Percentiles rank a stretch among this genome's conserved stretches.
Conservation (phyloP, 2,329 filamentous ascomycete genomes). For the Fusarium cicatricum region DNA sequence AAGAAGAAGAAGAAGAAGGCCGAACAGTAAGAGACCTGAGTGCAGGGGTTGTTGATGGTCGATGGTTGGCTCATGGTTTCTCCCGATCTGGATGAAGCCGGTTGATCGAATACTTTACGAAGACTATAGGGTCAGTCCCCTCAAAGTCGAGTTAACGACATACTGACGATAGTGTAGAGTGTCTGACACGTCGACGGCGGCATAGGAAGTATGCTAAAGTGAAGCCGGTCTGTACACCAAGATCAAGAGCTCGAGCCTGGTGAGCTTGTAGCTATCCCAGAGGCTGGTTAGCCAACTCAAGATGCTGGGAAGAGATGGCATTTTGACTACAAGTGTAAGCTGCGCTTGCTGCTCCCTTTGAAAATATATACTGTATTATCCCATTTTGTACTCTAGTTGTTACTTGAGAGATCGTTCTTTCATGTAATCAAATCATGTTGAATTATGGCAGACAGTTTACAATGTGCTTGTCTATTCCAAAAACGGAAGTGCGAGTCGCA, state of each 20-base stretch:
- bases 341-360: no score
- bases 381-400: not conserved
- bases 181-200: slow-evolving; percentile 11
- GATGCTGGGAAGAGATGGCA: slow-evolving; percentile 7
- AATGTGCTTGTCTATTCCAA: not conserved
- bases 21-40: slow-evolving; percentile 1
- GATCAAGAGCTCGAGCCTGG: not conserved
- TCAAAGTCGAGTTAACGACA: not conserved
- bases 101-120: no score
- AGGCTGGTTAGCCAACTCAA: not conserved
- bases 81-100: no score
- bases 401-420: not conserved
- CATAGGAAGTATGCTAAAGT: slow-evolving; percentile 13
- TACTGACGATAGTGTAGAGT: slow-evolving; percentile 10
- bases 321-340: slow-evolving; percentile 9
- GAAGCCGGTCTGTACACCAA: not conserved
- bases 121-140: no score
- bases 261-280: not conserved
- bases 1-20: slow-evolving; percentile 8
- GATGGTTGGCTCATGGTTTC: not conserved
- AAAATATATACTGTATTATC: not conserved
- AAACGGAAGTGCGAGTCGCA: slow-evolving; percentile 3
- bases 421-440: not conserved
- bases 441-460: no score
- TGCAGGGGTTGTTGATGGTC: not conserved